Evolutionary conservation across 768 basidiomycete genomes (phyloP), one percentile per base, ranked within the genome.

Genomic region (Leccinellum rugosiceps): DNA sequence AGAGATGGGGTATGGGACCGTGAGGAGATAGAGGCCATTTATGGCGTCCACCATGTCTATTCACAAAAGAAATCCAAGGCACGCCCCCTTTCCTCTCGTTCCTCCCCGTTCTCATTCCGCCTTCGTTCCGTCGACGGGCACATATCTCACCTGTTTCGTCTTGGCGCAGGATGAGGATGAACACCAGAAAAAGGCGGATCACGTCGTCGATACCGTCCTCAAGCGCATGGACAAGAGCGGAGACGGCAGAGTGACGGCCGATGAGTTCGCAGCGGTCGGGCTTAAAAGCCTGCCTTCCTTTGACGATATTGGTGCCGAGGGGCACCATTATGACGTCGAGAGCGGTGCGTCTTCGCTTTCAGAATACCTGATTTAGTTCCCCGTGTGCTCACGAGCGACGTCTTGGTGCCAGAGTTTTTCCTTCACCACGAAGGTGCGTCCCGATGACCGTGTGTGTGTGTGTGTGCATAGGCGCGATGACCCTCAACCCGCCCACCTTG

Each of bases 1-100:
- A 91, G 89, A 38, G 85, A 98, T 67, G 92, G 92, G 0, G 66
- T 81, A 53, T 93, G 93, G 87, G 87, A 92, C 69, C 78, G 78
- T 57, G 86, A 86, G 54, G 96, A 99, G 72, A 89, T 99, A 58
- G 90, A 97, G 72, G 94, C 94, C 19, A 85, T 99, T 38, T 99
- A 99, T 63, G 96, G 96, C 53, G 88, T 98, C 8, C 94, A 97
- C 71, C 95, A 98, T 67, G 80, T 93, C 56, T 92, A 88, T 70
- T 90, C 87, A 45, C 87, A 87, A 77, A 87, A 87, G 75, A 83
- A 88, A 73, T 90, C 86, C 31, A 87, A 84, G 79, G 89, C 82
- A 56, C 25, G 57, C 28, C 6, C 34, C 25, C 8, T 43, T 25
- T 28, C 4, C 13, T 11, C 30, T 14, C 3, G 19, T 21, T 7